Evolutionary conservation across 2,329 filamentous ascomycete species (phyloP).

Genomic region (Trichoderma arundinaceum): DNA sequence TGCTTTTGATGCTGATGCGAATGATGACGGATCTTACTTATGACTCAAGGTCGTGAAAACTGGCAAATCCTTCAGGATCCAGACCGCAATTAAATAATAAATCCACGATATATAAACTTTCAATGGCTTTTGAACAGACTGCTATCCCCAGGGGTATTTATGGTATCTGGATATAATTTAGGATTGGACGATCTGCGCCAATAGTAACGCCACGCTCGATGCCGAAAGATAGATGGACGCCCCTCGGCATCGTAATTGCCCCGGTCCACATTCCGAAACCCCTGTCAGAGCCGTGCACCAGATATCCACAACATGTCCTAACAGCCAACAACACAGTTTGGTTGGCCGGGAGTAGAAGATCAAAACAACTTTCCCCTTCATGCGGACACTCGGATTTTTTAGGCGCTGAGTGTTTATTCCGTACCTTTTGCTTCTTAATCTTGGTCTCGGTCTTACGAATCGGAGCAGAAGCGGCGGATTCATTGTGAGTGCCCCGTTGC

Average conservation of each 20-base stretch:
- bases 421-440: not conserved
- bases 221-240: not conserved
- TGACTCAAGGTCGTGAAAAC: not conserved
- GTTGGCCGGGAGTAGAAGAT: no score
- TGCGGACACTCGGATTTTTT: not conserved
- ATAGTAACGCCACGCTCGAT: not conserved
- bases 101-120: not conserved
- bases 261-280: slow-evolving; percentile 14
- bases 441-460: not conserved
- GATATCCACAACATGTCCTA: not conserved
- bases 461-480: not conserved
- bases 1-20: not conserved
- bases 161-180: not conserved
- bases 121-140: not conserved
- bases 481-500: not conserved
- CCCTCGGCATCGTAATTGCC: slow-evolving; percentile 23
- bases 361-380: no score
- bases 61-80: not conserved
- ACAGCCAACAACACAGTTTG: not conserved
- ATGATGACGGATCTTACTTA: not conserved
- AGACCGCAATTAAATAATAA: not conserved
- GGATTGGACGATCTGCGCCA: not conserved
- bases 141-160: not conserved
- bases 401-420: not conserved
- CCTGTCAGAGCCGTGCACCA: slow-evolving; percentile 1